These are phyloP conservation scores for Rhizophlyctis rosea DNA, from an alignment of 192 early-diverging fungal species.

Conservation along the genomic window DNA sequence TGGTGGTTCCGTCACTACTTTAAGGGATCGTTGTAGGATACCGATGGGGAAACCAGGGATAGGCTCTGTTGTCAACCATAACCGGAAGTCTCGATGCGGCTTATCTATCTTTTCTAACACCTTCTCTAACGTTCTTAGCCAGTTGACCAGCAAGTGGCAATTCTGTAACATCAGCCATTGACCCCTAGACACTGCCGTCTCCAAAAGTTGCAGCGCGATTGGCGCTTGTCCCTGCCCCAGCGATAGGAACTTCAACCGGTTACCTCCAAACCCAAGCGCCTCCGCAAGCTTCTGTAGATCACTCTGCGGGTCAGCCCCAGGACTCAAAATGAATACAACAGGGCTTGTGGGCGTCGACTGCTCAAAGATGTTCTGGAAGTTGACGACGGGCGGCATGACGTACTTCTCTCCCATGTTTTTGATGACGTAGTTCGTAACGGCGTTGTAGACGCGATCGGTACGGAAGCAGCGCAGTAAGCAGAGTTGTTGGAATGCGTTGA, in stretches of 20 bases:
- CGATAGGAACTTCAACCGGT: conserved; percentile 57
- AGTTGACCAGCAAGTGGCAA: conserved; percentile 56
- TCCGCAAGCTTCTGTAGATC: conserved; percentile 62
- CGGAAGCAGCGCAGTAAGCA: conserved; percentile 59
- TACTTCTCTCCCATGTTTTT: conserved; percentile 62
- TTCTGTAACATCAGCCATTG: conserved; percentile 67
- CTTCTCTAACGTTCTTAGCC: conserved; percentile 55
- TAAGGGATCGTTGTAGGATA: conserved; percentile 58
- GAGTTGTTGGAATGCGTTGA: conserved; percentile 54
- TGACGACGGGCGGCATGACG: conserved; percentile 66
- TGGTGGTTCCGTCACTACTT: conserved; percentile 63
- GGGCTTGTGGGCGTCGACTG: conserved; percentile 58
- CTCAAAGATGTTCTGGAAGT: conserved; percentile 63
- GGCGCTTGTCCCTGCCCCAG: conserved; percentile 64
- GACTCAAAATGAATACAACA: conserved; percentile 59
- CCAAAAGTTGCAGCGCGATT: conserved; percentile 59
- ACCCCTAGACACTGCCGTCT: conserved; percentile 56
- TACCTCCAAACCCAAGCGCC: conserved; percentile 55
- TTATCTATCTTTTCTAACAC: conserved; percentile 64
- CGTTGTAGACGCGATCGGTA: conserved; percentile 59
- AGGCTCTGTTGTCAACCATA: conserved; percentile 63
- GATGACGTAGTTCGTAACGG: conserved; percentile 61
- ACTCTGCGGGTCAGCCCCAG: conserved; percentile 63
- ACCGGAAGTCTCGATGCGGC: conserved; percentile 56
- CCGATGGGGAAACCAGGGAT: conserved; percentile 58